Conservation (phyloP, 73 alveolate genomes). For the Paramecium biaurelia region DNA sequence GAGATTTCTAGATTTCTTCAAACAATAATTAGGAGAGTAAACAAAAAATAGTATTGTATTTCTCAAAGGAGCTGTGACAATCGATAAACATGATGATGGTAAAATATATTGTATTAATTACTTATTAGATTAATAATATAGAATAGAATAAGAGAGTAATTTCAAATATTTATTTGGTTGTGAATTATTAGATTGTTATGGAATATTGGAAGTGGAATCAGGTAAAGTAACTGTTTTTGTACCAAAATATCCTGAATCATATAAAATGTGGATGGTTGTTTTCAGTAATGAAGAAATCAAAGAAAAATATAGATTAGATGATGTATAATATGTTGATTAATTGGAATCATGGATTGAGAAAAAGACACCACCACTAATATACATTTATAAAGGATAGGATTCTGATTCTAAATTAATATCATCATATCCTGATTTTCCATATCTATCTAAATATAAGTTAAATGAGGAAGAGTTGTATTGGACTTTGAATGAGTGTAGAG, state of each 20-base stretch:
- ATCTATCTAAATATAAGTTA: constrained; percentile 66
- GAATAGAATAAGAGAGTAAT: constrained; percentile 72
- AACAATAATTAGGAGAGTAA: not conserved
- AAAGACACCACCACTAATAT: constrained; percentile 74
- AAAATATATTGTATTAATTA: not conserved
- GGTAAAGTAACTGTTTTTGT: constrained; percentile 68
- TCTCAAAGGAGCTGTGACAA: not conserved
- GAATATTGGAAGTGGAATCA: constrained; percentile 70
- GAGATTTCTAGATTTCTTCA: not conserved
- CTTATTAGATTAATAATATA: constrained; percentile 63
- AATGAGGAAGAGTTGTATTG: constrained; percentile 75
- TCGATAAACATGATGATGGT: constrained; percentile 42
- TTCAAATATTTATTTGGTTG: constrained; percentile 82
- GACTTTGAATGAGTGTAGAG: constrained; percentile 84
- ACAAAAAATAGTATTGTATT: not conserved
- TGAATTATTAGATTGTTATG: constrained; percentile 73
- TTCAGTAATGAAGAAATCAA: constrained; percentile 68
- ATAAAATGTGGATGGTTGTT: constrained; percentile 85
- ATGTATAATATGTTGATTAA: constrained; percentile 72
- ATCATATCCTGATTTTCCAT: constrained; percentile 71
- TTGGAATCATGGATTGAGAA: constrained; percentile 70
- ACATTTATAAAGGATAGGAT: constrained; percentile 80
- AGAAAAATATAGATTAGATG: constrained; percentile 73
- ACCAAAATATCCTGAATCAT: constrained; percentile 67
- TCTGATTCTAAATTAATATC: constrained; percentile 78